A percentile compares a stretch with the other conserved stretches of the same genome.
phyloP scores from a whole-genome alignment of 345 rosid genomes.

The Lagerstroemia speciosa region DNA sequence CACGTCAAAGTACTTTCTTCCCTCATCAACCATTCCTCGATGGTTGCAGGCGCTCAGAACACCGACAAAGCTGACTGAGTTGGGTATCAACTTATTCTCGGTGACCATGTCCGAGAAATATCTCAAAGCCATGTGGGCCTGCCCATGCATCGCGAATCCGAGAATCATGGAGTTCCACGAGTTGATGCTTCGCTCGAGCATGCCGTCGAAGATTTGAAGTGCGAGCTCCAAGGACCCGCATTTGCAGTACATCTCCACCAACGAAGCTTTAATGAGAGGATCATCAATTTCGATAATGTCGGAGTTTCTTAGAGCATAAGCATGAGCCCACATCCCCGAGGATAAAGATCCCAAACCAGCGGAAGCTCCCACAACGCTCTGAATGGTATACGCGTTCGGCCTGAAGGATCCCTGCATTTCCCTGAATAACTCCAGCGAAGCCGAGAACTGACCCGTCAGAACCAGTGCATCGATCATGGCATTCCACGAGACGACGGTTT shows the following conservation, averaged over 20 bases:
- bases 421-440: constrained; percentile 41
- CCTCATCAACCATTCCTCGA: constrained; percentile 54
- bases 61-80: constrained; percentile 57
- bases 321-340: constrained; percentile 67
- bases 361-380: constrained; percentile 59
- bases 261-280: constrained; percentile 50
- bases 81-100: constrained; percentile 29
- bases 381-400: constrained; percentile 69
- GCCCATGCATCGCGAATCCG: constrained; percentile 71
- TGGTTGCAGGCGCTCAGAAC: constrained; percentile 68
- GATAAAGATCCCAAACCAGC: constrained; percentile 61
- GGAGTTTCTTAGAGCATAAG: constrained; percentile 38
- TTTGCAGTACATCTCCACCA: constrained; percentile 81
- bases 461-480: constrained; percentile 63
- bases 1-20: constrained; percentile 43
- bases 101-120: constrained; percentile 41
- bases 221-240: constrained; percentile 59
- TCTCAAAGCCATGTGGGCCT: constrained; percentile 35
- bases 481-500: constrained; percentile 76
- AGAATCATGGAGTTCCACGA: constrained; percentile 78
- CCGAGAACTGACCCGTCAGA: constrained; percentile 43
- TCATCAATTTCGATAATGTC: constrained; percentile 21
- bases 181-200: constrained; percentile 48
- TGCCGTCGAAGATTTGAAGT: constrained; percentile 48
- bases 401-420: constrained; percentile 37